Conservation (phyloP, 495 filamentous ascomycete genomes). For the Viridothelium virens region DNA sequence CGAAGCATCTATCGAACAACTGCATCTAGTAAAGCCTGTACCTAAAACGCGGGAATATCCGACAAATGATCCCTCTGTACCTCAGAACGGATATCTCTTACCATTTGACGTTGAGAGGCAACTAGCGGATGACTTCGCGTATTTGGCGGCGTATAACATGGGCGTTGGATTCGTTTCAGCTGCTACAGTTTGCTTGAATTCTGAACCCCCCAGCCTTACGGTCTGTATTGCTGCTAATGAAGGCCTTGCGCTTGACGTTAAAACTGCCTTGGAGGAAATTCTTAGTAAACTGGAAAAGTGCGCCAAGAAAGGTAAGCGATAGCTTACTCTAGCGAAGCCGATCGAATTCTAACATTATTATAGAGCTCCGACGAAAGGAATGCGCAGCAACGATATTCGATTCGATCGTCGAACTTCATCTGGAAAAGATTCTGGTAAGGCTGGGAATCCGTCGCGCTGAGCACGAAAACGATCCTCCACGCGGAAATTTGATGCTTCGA, state of each 20-base stretch:
- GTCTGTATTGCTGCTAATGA: neutral
- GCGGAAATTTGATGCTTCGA: neutral
- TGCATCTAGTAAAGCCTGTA: neutral
- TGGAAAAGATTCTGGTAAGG: neutral
- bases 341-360: neutral
- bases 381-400: neutral
- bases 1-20: neutral
- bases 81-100: neutral
- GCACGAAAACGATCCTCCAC: neutral
- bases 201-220: neutral
- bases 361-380: neutral
- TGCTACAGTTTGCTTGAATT: neutral
- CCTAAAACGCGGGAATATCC: neutral
- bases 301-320: neutral
- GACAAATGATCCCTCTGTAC: neutral
- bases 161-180: neutral
- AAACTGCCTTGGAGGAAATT: neutral
- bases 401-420: neutral
- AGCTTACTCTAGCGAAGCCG: neutral
- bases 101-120: neutral
- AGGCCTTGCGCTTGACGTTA: neutral
- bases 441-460: neutral
- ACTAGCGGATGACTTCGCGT: constrained; percentile 1
- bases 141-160: neutral
- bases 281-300: neutral